A percentile compares a stretch with the other conserved stretches of the same genome.
Conservation (phyloP, 352 stramenopile species). For the Pythium pyrilobum region DNA sequence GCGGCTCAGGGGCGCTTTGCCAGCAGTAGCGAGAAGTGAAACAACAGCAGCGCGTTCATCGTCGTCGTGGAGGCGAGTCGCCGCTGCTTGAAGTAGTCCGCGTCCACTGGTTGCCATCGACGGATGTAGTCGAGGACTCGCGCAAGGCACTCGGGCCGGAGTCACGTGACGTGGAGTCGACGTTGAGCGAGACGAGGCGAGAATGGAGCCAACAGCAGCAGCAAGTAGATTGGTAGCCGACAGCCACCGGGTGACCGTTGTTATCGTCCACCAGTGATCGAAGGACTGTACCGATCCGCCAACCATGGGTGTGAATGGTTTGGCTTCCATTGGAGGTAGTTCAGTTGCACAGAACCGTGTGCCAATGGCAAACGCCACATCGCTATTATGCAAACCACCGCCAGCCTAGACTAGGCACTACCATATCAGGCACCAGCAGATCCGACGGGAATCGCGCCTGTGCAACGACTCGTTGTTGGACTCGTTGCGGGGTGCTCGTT, state of each 20-base stretch:
- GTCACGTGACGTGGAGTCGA: not conserved
- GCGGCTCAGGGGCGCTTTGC: not conserved
- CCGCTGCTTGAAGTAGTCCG: not conserved
- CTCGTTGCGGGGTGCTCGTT: no score
- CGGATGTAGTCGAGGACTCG: not conserved
- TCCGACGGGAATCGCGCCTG: no score
- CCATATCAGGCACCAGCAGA: no score
- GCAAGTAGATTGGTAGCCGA: not conserved
- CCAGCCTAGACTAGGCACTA: no score
- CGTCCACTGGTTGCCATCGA: not conserved
- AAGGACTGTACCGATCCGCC: no score
- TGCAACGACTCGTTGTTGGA: no score
- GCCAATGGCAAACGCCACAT: no score
- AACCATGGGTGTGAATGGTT: no score
- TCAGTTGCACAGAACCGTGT: no score
- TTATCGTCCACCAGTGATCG: no score
- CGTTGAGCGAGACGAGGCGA: not conserved
- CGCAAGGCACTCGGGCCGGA: not conserved
- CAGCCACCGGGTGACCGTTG: not conserved
- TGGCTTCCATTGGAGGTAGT: no score
- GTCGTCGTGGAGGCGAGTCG: not conserved
- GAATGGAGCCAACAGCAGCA: not conserved
- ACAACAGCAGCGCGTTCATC: not conserved
- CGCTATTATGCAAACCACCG: no score
- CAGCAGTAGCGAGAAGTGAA: not conserved